phyloP scores from a whole-genome alignment of 495 filamentous ascomycete species.

The Penicillium cosmopolitanum region DNA sequence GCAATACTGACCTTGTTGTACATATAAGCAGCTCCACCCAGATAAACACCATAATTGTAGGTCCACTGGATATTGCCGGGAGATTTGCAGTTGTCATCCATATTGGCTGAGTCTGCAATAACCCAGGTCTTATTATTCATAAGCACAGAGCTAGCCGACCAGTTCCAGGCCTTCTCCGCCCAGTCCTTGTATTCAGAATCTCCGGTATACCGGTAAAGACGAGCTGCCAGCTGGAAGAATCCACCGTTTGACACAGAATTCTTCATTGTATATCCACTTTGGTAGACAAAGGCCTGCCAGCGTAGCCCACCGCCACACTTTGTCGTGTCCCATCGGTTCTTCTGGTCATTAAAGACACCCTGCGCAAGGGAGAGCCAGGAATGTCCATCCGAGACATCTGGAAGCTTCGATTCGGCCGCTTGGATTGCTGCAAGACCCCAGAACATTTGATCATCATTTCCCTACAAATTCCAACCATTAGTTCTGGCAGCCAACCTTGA shows the following conservation, averaged over 20 bases:
- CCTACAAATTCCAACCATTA: slow-evolving; percentile 10
- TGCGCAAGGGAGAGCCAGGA: slow-evolving; percentile 61
- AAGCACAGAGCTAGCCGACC: slow-evolving; percentile 58
- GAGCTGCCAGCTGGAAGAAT: slow-evolving; percentile 74
- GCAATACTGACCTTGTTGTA: slow-evolving; percentile 60
- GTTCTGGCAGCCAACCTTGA: background rate
- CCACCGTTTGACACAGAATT: slow-evolving; percentile 74
- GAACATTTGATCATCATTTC: slow-evolving; percentile 76
- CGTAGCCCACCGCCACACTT: slow-evolving; percentile 75
- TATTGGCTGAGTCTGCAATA: slow-evolving; percentile 64
- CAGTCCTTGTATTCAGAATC: slow-evolving; percentile 70
- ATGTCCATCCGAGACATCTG: slow-evolving; percentile 55
- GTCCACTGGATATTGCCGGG: slow-evolving; percentile 65
- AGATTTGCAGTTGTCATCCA: slow-evolving; percentile 53
- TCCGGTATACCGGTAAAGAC: slow-evolving; percentile 69
- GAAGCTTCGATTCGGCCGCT: slow-evolving; percentile 70
- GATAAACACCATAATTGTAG: slow-evolving; percentile 69
- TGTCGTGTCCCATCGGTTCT: slow-evolving; percentile 59
- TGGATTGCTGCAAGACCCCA: slow-evolving; percentile 73
- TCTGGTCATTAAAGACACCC: slow-evolving; percentile 62
- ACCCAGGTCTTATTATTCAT: slow-evolving; percentile 47
- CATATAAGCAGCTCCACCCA: slow-evolving; percentile 72
- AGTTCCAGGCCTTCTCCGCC: slow-evolving; percentile 70
- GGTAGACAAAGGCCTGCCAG: slow-evolving; percentile 79
- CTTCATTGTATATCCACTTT: slow-evolving; percentile 74